Evolutionary conservation across 1,284 basidiomycete species (phyloP).

Genomic region (Meira miltonrushii): DNA sequence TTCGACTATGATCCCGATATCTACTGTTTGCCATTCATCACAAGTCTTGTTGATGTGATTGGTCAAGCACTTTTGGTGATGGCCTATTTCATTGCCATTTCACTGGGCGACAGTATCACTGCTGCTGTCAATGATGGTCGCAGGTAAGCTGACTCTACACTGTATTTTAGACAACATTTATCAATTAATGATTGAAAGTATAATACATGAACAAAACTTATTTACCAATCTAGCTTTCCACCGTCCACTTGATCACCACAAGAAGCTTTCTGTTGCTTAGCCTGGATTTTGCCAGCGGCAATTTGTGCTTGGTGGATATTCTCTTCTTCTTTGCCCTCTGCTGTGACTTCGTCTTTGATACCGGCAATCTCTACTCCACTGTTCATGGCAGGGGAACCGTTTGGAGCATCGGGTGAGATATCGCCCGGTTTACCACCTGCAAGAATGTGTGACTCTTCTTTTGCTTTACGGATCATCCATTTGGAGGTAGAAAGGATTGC

Average conservation of each 20-base stretch:
- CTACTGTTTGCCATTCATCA: conserved; percentile 87
- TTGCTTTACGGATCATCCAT: conserved; percentile 57
- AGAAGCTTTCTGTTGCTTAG: neutral
- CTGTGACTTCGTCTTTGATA: conserved; percentile 11
- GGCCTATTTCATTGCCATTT: conserved; percentile 55
- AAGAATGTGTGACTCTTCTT: conserved; percentile 37
- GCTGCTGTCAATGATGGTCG: conserved; percentile 13
- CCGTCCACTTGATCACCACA: conserved; percentile 7
- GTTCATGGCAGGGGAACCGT: neutral
- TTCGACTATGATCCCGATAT: conserved; percentile 73
- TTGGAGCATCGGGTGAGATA: neutral
- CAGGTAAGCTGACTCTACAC: neutral
- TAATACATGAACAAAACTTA: neutral
- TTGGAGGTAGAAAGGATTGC: conserved; percentile 64
- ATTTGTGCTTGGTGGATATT: neutral
- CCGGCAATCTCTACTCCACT: conserved; percentile 17
- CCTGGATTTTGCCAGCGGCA: neutral
- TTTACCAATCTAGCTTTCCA: conserved; percentile 13
- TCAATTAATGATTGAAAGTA: neutral
- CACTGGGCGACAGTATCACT: conserved; percentile 9
- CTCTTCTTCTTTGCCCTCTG: conserved; percentile 4
- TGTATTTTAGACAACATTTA: neutral
- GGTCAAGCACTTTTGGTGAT: conserved; percentile 71
- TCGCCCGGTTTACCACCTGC: conserved; percentile 1
- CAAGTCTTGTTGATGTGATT: conserved; percentile 81